These are phyloP conservation scores for Coffea humblotiana DNA, from an alignment of 305 asterid genomes.

Conservation along the genomic window DNA sequence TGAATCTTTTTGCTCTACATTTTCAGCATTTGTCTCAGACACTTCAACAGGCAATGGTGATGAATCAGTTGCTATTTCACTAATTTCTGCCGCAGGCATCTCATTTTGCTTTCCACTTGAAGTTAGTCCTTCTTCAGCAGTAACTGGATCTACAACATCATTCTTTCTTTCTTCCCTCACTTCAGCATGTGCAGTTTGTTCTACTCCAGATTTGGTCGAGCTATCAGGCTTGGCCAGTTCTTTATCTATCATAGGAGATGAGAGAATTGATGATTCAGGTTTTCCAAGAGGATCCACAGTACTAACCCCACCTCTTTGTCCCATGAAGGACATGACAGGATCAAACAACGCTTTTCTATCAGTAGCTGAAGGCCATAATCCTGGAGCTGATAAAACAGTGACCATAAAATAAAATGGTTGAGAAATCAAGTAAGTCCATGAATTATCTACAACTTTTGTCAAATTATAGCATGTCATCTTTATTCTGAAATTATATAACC, in stretches of 20 bases:
- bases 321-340: slow-evolving; percentile 69
- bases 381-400: slow-evolving; percentile 45
- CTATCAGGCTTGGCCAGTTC: slow-evolving; percentile 27
- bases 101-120: slow-evolving; percentile 35
- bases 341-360: slow-evolving; percentile 61
- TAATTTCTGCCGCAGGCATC: slow-evolving; percentile 29
- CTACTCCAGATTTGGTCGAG: slow-evolving; percentile 33
- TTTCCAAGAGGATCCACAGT: slow-evolving; percentile 38
- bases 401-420: slow-evolving; percentile 10
- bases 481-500: background rate
- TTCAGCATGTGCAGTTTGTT: slow-evolving; percentile 35
- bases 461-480: background rate
- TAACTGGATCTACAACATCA: slow-evolving; percentile 30
- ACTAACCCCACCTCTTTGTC: slow-evolving; percentile 53
- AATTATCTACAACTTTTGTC: slow-evolving; percentile 1
- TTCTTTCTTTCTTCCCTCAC: slow-evolving; percentile 29
- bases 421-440: background rate
- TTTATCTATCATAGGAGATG: slow-evolving; percentile 36
- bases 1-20: slow-evolving; percentile 38
- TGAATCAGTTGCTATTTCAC: slow-evolving; percentile 40
- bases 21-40: slow-evolving; percentile 40
- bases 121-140: slow-evolving; percentile 35
- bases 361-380: slow-evolving; percentile 56
- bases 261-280: slow-evolving; percentile 29
- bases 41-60: slow-evolving; percentile 34